These are phyloP conservation scores for Phialocephala subalpina DNA, from an alignment of 2,329 filamentous ascomycete species.

Conservation along the genomic window DNA sequence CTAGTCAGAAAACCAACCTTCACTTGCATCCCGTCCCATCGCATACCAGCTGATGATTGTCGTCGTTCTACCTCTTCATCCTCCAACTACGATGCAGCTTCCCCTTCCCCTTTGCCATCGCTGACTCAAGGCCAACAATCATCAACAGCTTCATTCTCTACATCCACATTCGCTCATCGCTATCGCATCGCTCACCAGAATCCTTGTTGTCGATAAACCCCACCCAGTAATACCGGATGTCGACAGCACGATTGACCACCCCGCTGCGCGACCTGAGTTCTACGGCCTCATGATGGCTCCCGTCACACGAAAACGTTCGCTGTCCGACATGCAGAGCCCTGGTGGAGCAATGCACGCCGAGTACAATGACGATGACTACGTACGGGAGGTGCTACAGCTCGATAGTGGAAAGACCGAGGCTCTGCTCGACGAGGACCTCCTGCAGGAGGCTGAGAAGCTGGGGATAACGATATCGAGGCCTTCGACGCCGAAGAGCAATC, in stretches of 20 bases:
- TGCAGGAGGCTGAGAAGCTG: constrained; percentile 38
- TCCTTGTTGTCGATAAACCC: constrained; percentile 17
- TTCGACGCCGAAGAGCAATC: constrained; percentile 21
- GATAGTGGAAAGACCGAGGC: constrained; percentile 37
- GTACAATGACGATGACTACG: constrained; percentile 40
- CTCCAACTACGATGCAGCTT: neutral
- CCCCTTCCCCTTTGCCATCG: neutral
- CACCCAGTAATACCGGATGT: constrained; percentile 24
- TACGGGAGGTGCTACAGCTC: constrained; percentile 42
- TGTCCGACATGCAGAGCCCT: constrained; percentile 33
- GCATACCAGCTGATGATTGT: neutral
- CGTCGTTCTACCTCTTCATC: neutral
- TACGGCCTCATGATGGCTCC: constrained; percentile 32
- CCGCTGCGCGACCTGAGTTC: constrained; percentile 17
- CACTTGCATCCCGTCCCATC: neutral
- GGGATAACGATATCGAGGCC: constrained; percentile 40
- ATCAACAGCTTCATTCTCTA: neutral
- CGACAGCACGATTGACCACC: constrained; percentile 24
- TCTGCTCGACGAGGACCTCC: constrained; percentile 36
- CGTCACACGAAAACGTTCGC: constrained; percentile 33
- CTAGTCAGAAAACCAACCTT: neutral
- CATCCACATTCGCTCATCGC: neutral
- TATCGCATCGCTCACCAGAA: neutral
- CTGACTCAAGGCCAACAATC: neutral
- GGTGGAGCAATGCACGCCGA: constrained; percentile 29